Base-by-base conservation (phyloP, 2,329 filamentous ascomycete species). In the Lizonia empirigonia region DNA sequence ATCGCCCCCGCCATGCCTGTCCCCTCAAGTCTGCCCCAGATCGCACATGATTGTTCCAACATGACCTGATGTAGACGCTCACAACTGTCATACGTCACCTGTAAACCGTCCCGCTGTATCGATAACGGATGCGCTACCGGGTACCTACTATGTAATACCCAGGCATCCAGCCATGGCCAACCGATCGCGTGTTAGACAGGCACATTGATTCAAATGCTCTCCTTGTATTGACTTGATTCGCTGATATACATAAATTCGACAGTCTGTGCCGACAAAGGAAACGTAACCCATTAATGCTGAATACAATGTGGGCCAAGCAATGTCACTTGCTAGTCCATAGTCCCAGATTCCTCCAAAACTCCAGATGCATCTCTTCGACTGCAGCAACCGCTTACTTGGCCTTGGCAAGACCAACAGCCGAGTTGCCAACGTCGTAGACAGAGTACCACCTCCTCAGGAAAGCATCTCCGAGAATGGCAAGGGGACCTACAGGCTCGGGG, bases 401-500 rank as follows among this genome's bases (percentile, higher is more conserved):
- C 78, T 88, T 87, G 69, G 93, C 94, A 67, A 99, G 85, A 71
- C 91, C 92, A 58, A 99, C 91, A 49, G 89, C 87, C 72, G 88
- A 83, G 81, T 89, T 92, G 74, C 90, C 92, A 54, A 97, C 83
- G 77, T 99, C 91, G 74, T 99, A 99, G 71, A 99, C 89, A 60
- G 91, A 96, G 85, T 97, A 97, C 82, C 87, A 95, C 73, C 83
- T 89, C 77, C 91, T 86, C 71, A 87, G 76, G 82, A 87, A 87
- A 59, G 84, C 89, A 75, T 96, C 91, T 69, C 94, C 94, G 20
- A 99, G 86, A 60, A 99, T 99, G 56, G 91, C 92, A 60, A 99
- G 85, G 63, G 94, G 94, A 37, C 94, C 93, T 53, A 89, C 87
- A 30, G 91, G 91, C 70, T 87, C 89, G 50, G 91, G 88, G 73